A percentile compares a stretch with the other conserved stretches of the same genome.
Conservation (phyloP, 192 early-diverging fungal genomes). For the Thamnidium elegans region DNA sequence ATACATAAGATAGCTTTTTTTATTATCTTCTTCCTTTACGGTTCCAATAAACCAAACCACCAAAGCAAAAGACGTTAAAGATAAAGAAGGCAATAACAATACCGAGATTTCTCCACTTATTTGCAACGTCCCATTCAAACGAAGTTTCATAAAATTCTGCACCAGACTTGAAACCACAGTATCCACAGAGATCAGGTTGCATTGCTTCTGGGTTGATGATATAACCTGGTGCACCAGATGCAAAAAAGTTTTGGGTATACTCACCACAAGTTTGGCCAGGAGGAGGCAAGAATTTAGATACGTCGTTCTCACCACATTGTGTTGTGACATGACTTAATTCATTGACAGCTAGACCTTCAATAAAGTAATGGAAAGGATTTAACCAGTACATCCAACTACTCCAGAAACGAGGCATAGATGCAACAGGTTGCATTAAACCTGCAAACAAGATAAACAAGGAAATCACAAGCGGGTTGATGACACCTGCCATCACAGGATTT, state of each 20-base stretch:
- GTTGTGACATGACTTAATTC: constrained; percentile 55
- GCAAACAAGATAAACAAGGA: constrained; percentile 66
- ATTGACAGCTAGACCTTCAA: constrained; percentile 62
- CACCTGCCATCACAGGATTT: constrained; percentile 55
- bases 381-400: constrained; percentile 68
- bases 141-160: constrained; percentile 49
- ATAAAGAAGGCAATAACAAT: constrained; percentile 59
- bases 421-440: constrained; percentile 64
- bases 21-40: constrained; percentile 27
- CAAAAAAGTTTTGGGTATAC: constrained; percentile 37
- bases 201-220: constrained; percentile 21
- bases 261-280: constrained; percentile 57
- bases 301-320: constrained; percentile 49
- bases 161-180: constrained; percentile 56
- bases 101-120: constrained; percentile 72
- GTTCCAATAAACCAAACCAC: constrained; percentile 42
- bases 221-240: constrained; percentile 13
- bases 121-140: constrained; percentile 50
- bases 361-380: constrained; percentile 65
- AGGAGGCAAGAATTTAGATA: constrained; percentile 54
- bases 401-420: constrained; percentile 66
- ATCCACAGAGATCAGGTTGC: constrained; percentile 48
- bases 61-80: constrained; percentile 58
- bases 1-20: not conserved
- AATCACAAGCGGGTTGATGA: constrained; percentile 67